Conservation (phyloP, 2,329 filamentous ascomycete genomes). For the Aspergillus flavus region DNA sequence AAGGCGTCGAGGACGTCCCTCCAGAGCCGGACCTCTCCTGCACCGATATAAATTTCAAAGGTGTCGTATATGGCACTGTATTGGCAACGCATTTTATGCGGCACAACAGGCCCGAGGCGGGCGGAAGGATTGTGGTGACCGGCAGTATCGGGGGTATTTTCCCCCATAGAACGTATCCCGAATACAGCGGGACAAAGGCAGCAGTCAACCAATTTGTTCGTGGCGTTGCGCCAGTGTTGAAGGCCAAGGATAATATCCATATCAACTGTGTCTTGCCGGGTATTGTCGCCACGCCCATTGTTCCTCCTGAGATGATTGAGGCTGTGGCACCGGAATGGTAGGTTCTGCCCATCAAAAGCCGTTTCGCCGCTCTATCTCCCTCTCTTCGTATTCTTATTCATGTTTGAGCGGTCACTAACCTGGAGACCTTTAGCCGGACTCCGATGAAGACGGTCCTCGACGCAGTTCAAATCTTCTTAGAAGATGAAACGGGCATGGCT, state of each 20-base stretch:
- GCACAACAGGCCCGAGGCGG: slow-evolving; percentile 45
- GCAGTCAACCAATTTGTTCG: slow-evolving; percentile 49
- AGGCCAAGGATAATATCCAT: slow-evolving; percentile 51
- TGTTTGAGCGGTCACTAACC: not conserved
- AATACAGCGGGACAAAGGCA: slow-evolving; percentile 57
- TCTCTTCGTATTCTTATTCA: not conserved
- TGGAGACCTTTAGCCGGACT: slow-evolving; percentile 35
- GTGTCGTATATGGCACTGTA: slow-evolving; percentile 53
- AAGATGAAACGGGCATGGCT: slow-evolving; percentile 45
- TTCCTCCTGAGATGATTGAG: slow-evolving; percentile 49
- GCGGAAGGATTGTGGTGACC: slow-evolving; percentile 51
- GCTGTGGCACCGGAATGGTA: slow-evolving; percentile 42
- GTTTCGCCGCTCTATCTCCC: not conserved
- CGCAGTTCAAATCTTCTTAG: slow-evolving; percentile 51
- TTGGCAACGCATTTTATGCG: slow-evolving; percentile 59
- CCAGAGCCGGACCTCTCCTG: slow-evolving; percentile 48
- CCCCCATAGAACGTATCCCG: slow-evolving; percentile 49
- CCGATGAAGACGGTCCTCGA: slow-evolving; percentile 48
- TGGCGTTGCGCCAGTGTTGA: slow-evolving; percentile 42
- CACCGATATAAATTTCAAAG: slow-evolving; percentile 57
- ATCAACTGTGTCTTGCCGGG: slow-evolving; percentile 55
- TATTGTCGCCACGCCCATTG: slow-evolving; percentile 49
- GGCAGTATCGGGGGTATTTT: slow-evolving; percentile 48
- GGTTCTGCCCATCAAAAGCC: slow-evolving; percentile 5
- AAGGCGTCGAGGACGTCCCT: slow-evolving; percentile 39